phyloP scores from a whole-genome alignment of 2,329 filamentous ascomycete species.

The Arthroderma sp. region DNA sequence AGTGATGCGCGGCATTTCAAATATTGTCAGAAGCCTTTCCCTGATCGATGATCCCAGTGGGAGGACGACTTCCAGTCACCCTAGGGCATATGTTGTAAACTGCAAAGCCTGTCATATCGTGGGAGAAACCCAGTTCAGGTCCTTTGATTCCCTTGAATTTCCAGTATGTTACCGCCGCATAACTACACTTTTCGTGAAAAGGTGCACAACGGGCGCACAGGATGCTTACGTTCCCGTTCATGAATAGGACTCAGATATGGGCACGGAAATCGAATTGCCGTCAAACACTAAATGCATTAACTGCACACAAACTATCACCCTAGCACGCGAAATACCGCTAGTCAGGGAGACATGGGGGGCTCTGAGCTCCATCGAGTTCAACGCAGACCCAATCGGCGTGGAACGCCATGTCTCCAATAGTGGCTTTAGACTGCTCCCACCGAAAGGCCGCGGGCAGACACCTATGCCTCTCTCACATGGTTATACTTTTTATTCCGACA shows the following conservation, averaged over 20 bases:
- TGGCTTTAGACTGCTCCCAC: conserved; percentile 20
- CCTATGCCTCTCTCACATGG: not conserved
- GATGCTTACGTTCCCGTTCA: not conserved
- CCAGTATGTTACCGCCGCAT: conserved; percentile 13
- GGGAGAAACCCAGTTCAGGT: conserved; percentile 24
- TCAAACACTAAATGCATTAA: conserved; percentile 21
- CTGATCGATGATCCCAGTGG: conserved; percentile 25
- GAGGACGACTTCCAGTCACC: conserved; percentile 17
- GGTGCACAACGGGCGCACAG: no score
- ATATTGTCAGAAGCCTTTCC: conserved; percentile 23
- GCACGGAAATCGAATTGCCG: conserved; percentile 8
- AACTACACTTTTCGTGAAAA: no score
- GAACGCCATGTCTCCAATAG: conserved; percentile 23
- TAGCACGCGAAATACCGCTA: conserved; percentile 26
- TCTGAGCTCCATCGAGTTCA: conserved; percentile 24
- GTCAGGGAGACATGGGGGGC: conserved; percentile 26
- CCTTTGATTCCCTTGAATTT: conserved; percentile 16
- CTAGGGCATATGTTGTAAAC: conserved; percentile 26
- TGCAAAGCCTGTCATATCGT: conserved; percentile 25
- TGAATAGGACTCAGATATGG: conserved; percentile 6
- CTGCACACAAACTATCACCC: conserved; percentile 22
- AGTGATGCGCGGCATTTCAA: conserved; percentile 24
- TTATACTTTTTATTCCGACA: not conserved
- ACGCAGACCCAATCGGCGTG: conserved; percentile 27
- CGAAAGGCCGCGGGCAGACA: conserved; percentile 15